These are phyloP conservation scores for Bolboschoenus planiculmis DNA, from an alignment of 176 grass and related monocot species.

Conservation along the genomic window DNA sequence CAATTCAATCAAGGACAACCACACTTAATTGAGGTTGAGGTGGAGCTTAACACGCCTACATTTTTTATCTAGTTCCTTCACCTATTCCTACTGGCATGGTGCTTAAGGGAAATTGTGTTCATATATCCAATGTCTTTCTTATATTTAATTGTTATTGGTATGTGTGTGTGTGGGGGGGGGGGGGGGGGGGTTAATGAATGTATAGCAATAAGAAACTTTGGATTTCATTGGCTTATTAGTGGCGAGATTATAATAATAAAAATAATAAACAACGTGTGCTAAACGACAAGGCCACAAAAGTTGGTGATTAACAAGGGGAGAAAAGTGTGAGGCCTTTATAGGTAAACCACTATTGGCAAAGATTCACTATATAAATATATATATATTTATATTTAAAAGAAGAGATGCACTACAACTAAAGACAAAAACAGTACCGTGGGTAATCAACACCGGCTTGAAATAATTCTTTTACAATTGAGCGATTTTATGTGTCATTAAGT, in stretches of 20 bases:
- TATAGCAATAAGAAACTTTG: background rate
- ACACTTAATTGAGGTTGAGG: background rate
- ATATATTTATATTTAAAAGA: background rate
- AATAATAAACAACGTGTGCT: background rate
- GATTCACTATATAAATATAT: background rate
- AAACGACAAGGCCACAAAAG: constrained; percentile 8
- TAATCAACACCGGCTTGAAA: background rate
- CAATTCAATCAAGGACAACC: background rate
- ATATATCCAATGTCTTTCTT: background rate
- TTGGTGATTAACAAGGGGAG: background rate
- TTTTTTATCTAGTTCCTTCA: background rate
- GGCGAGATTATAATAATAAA: background rate
- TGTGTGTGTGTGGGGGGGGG: too few relatives aligned
- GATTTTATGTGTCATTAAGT: background rate
- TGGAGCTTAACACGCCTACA: background rate
- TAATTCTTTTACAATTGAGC: background rate
- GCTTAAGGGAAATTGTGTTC: background rate
- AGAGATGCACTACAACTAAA: background rate
- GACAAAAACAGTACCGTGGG: background rate
- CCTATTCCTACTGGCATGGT: background rate
- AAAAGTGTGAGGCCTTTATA: constrained; percentile 3
- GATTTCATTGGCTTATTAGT: background rate
- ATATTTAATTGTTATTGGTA: too few relatives aligned
- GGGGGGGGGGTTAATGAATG: too few relatives aligned
- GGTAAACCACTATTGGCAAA: background rate